Conservation (phyloP, 768 basidiomycete species). For the Calocera cornea region DNA sequence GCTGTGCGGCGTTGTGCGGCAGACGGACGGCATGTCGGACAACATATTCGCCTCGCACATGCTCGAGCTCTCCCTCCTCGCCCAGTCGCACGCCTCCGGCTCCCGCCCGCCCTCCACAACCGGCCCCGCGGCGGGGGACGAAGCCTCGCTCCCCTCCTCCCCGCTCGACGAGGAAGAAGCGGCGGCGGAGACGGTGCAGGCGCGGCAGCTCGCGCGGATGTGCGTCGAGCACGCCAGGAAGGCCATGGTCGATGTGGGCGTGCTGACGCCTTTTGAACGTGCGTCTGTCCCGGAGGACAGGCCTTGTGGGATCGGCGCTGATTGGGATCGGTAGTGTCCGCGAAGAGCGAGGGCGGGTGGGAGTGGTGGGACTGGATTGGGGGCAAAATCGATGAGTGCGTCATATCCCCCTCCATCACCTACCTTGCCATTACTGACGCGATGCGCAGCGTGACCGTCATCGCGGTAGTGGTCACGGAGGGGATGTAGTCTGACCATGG, state of each 20-base stretch:
- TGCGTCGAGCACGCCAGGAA: background rate
- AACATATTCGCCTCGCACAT: constrained; percentile 57
- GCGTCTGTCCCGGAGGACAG: background rate
- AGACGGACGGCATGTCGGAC: constrained; percentile 46
- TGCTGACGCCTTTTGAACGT: constrained; percentile 1
- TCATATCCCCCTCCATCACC: background rate
- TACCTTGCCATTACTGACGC: background rate
- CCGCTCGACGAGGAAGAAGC: background rate
- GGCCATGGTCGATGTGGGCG: background rate
- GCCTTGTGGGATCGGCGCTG: background rate
- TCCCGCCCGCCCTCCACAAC: background rate
- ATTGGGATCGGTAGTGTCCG: background rate
- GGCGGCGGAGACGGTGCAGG: background rate
- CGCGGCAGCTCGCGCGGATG: background rate
- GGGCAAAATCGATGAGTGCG: constrained; percentile 11
- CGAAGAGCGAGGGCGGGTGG: background rate
- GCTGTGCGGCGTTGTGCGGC: constrained; percentile 1
- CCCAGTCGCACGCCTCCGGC: constrained; percentile 36
- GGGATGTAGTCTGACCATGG: constrained; percentile 4
- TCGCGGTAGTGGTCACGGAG: constrained; percentile 11
- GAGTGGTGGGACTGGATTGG: constrained; percentile 9
- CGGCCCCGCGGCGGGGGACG: background rate
- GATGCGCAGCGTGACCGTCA: constrained; percentile 7
- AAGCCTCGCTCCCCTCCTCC: background rate
- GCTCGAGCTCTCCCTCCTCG: constrained; percentile 49